Conservation (phyloP, 331 rosid species). For the Cucumis variabilis region DNA sequence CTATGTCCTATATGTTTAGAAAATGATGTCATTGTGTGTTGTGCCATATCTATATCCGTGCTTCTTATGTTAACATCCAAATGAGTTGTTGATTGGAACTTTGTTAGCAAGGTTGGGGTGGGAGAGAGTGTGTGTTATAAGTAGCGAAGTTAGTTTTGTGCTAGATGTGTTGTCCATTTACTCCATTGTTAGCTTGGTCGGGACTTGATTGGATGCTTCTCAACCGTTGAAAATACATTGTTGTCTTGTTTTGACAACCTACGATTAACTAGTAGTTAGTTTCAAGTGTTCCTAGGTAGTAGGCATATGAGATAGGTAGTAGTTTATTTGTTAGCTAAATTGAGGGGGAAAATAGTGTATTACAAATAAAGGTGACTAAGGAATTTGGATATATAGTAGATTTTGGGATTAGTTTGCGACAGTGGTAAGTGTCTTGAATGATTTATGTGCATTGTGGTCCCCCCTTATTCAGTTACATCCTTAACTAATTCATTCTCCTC, state of each 20-base stretch:
- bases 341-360: not conserved
- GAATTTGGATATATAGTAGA: not conserved
- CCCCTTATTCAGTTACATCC: too few relatives aligned
- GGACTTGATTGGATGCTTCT: constrained; percentile 2
- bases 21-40: too few relatives aligned
- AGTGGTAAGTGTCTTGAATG: not conserved
- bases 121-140: not conserved
- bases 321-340: not conserved
- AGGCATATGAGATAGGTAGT: not conserved
- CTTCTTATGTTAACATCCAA: not conserved
- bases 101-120: not conserved
- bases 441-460: not conserved
- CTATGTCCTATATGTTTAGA: too few relatives aligned
- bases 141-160: not conserved
- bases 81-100: not conserved
- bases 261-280: constrained; percentile 13
- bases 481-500: too few relatives aligned
- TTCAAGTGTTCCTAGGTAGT: not conserved
- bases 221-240: not conserved
- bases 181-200: not conserved
- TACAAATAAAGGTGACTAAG: not conserved
- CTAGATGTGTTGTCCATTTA: too few relatives aligned
- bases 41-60: too few relatives aligned
- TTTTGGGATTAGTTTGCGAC: not conserved
- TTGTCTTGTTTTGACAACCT: not conserved